Base-by-base conservation (phyloP, 2,329 filamentous ascomycete species). In the Daldinia eschscholtzii region DNA sequence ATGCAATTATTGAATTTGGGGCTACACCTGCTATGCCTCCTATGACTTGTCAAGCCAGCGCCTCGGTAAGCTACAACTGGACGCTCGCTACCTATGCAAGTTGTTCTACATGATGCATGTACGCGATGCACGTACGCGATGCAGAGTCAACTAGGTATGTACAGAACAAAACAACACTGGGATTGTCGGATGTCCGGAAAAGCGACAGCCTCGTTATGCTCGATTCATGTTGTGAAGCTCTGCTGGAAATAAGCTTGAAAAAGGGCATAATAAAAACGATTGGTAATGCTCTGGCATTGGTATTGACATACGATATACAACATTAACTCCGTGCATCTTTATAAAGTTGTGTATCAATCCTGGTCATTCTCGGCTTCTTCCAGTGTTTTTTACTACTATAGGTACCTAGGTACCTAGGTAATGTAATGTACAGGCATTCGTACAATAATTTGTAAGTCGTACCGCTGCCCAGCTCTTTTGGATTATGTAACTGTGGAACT, bases 131-230 rank as follows among this genome's bases (percentile, higher is more conserved):
- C 57, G 53, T 37, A 44, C 35, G 48, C 42, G 33, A 65, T 56
- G 55, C 42, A 55, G 33, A 18, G 46, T 26, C 15, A 18, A 23
- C 20, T 23, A 23, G 2, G 20, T 23, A 23, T 23, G 20, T 23
- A 23, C 20, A 23, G 2, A 35, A 33, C 6, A 35, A 9, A 28
- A 4, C 10, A 13, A 55, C 23, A 6, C 33, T 35, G 30, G 33
- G 52, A 20, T 35, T 41, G 20, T 61, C 67, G 67, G 67, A 69
- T 57, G 59, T 69, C 67, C 67, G 67, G 63, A 39, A 48, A 37
- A 30, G 30, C 50, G 58, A 33, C 33, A 60, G 44, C 42, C 20
- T 48, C 37, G 37, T 20, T 57, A n/a, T 18, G 33, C 20, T 28
- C 30, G 26, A 10, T 35, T 57, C 9, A 44, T 42, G 39, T 33